Base-by-base conservation (phyloP, 2,329 filamentous ascomycete species). In the Pochonia chlamydosporia region DNA sequence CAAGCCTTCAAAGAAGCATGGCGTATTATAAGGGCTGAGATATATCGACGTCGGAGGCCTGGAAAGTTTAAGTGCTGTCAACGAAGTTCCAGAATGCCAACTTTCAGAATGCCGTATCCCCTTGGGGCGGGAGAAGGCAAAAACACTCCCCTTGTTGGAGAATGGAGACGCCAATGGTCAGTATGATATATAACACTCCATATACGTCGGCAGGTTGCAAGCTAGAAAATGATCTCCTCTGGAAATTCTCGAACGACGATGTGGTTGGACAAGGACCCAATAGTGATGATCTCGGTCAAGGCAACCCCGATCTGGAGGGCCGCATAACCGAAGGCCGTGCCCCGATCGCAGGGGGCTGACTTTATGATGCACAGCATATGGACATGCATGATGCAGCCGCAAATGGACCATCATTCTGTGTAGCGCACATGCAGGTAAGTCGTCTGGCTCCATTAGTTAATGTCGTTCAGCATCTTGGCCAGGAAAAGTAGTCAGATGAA, bases 381-480 rank as follows among this genome's bases (percentile, higher is more conserved):
- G 36, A 37, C 49, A 8, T 50, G 50, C 48, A 52, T 49, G 24
- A 31, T 43, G 50, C 44, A 43, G 45, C 41, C 48, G 44, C 43
- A 25, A 13, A 42, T 24, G 35, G 18, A 23, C 3, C 35, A 39
- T 24, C 24, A 35, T 44, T 23, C 25, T 35, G 35, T 45, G 23
- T n/a, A n/a, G n/a, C n/a, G n/a, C n/a, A n/a, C 37, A 46, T 46
- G 44, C 44, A n/a, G 42, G 31, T 28, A 33, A 13, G 18, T 16
- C 25, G 31, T 23, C 14, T 20, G 18, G 18, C 5, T 39, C 36
- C 16, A 14, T n/a, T 24, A 40, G 16, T 24, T 3, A 13, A 11
- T 26, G 16, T 20, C 16, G 37, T 21, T 8, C 37, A 40, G 18
- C 20, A n/a, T 37, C n/a, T n/a, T n/a, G n/a, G n/a, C n/a, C n/a